Percentiles rank a stretch among this genome's conserved stretches.
Evolutionary conservation across 2,329 filamentous ascomycete species (phyloP).

Genomic region (Trematosphaeria pertusa): DNA sequence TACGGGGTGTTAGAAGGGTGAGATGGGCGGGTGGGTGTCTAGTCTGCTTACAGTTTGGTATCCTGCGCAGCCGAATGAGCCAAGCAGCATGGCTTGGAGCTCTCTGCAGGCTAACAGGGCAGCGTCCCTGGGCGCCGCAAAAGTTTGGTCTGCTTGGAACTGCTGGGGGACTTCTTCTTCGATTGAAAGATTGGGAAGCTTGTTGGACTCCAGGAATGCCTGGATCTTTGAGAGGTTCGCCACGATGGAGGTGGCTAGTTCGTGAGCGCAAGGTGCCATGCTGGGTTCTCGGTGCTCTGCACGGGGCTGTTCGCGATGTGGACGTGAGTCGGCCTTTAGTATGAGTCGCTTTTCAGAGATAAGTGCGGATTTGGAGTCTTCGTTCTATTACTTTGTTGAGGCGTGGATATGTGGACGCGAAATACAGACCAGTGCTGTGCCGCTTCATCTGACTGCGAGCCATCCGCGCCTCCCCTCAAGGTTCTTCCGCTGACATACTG

Average conservation of each 20-base stretch:
- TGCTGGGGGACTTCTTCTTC: slow-evolving; percentile 7
- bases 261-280: neutral
- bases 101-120: slow-evolving; percentile 9
- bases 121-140: slow-evolving; percentile 3
- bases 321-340: no score
- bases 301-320: no score
- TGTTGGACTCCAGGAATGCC: slow-evolving; percentile 6
- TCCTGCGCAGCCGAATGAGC: slow-evolving; percentile 1
- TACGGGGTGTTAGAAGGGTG: neutral
- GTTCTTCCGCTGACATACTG: no score
- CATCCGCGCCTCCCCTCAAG: no score
- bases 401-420: no score
- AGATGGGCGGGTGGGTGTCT: neutral
- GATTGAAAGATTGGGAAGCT: slow-evolving; percentile 6
- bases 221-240: slow-evolving; percentile 4
- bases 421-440: no score
- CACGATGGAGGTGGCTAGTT: slow-evolving; percentile 3
- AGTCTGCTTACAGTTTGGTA: slow-evolving; percentile 3
- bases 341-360: no score
- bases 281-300: no score
- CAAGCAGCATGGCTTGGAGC: slow-evolving; percentile 7
- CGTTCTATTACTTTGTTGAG: no score
- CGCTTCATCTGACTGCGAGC: no score
- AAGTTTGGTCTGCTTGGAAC: slow-evolving; percentile 2
- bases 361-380: no score